Base-by-base conservation (phyloP, 73 alveolate species). In the Tetrahymena borealis region DNA sequence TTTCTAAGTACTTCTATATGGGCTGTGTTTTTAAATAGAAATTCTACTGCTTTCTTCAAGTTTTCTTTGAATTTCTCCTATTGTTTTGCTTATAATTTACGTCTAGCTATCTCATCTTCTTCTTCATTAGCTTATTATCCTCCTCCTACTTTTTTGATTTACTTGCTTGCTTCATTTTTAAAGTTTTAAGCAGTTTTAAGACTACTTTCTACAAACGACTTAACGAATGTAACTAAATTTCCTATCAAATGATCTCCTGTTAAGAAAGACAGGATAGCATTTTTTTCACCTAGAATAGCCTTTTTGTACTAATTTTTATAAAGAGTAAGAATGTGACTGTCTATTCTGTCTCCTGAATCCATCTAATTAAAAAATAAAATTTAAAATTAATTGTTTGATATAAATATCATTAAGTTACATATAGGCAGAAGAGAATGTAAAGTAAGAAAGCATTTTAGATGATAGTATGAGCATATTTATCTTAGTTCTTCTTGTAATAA, bases 241-340 rank as follows among this genome's bases (percentile, higher is more conserved):
- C 93, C 94, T 40, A 95, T 33, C 31, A 95, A 78, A 31, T 95
- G 90, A 38, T 92, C 95, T 32, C 97, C 97, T 32, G 94, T 90
- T 15, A 95, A 39, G 38, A 93, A 42, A 79, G 78, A 85, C 24
- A 79, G 41, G 13, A 93, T 40, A 10, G 96, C 33, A 6, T 91
- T 90, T 78, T 95, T 93, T 13, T 90, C 95, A 39, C 77, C 33
- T 28, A 39, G 43, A 12, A 91, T 85, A 16, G 42, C 38, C 15
- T 91, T 85, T 16, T 91, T 39, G 5, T 90, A 41, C 11, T 93
- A 40, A 7, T 38, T 31, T 60, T 91, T 78, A 36, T 42, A 91
- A 78, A 94, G 39, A 40, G 94, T 39, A 28, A 93, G 78, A 40
- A 94, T 91, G 32, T 90, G 79, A 93, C 93, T 94, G 16, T 92